Base-by-base conservation (phyloP, 495 filamentous ascomycete genomes). In the Hyphodiscus hymeniophilus region DNA sequence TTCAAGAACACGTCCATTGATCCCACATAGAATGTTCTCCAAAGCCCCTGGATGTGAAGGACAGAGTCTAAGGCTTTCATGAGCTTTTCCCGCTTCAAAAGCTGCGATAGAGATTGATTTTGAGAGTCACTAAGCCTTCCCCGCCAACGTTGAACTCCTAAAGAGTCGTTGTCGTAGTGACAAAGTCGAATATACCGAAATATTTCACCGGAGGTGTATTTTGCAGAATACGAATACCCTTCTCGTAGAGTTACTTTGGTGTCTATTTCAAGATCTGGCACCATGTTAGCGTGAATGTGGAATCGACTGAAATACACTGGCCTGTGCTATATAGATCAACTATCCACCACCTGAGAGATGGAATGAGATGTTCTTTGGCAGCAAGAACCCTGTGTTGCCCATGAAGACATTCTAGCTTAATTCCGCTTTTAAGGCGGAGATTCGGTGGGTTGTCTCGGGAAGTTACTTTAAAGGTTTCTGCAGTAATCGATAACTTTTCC, bases 61-160 rank as follows among this genome's bases (percentile, higher is more conserved):
- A 53, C 36, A 48, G 43, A 47, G 38, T 53, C 50, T 18, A 53
- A 48, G 18, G 50, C 44, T 1, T 17, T 40, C n/a, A 48, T 42
- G 15, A 53, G 38, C 7, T 24, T 24, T 10, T 10, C 17, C 32
- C 30, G 21, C 24, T 48, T 36, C 17, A 53, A 30, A 3, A 53
- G 10, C 17, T 12, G 7, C 18, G 41, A 20, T 10, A 53, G 26
- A 36, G 11, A 47, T 23, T 42, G 18, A 22, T 43, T 24, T 42
- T 53, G 17, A 30, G 15, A 23, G 13, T 13, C 3, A 17, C 17
- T 48, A 40, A 53, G 38, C n/a, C 36, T 41, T 24, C n/a, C 34
- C 22, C 43, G 44, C 50, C 43, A 53, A n/a, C 43, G 36, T 24
- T 53, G 18, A 17, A n/a, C 50, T 34, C 43, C 43, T 11, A 40